A percentile compares a stretch with the other conserved stretches of the same genome.
These are phyloP conservation scores for Russula foetens DNA, from an alignment of 768 basidiomycete genomes.

Conservation along the genomic window DNA sequence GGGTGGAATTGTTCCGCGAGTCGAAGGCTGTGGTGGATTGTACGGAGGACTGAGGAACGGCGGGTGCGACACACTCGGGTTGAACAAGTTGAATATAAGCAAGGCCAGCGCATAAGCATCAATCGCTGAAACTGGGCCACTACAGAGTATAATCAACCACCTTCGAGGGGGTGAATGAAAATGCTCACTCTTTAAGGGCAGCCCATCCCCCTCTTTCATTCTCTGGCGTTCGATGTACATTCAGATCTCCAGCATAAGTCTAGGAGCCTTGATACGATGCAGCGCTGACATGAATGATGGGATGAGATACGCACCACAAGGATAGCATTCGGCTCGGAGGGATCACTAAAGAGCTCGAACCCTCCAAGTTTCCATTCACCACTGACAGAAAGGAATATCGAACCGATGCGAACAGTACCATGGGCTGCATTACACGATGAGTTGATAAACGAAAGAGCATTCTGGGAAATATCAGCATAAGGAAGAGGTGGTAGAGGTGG, in stretches of 20 bases:
- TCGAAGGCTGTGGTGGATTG: constrained; percentile 66
- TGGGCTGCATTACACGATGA: constrained; percentile 76
- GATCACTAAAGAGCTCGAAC: constrained; percentile 82
- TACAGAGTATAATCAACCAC: constrained; percentile 33
- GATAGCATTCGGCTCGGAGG: constrained; percentile 69
- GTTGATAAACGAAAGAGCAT: constrained; percentile 86
- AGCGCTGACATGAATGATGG: constrained; percentile 2
- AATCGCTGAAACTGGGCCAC: constrained; percentile 48
- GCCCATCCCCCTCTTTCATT: constrained; percentile 85
- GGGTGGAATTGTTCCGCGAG: constrained; percentile 68
- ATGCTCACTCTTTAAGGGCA: constrained; percentile 67
- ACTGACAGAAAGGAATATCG: constrained; percentile 85
- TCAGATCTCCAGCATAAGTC: constrained; percentile 62
- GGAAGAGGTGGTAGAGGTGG: background rate
- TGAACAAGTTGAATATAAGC: constrained; percentile 81
- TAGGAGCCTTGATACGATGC: constrained; percentile 27
- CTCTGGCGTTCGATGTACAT: constrained; percentile 68
- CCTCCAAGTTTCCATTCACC: constrained; percentile 98
- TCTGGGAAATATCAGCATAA: constrained; percentile 35
- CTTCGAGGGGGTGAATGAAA: background rate
- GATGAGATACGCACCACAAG: constrained; percentile 59
- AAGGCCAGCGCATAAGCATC: constrained; percentile 89
- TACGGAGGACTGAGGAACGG: constrained; percentile 69
- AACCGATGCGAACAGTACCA: constrained; percentile 63
- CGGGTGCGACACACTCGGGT: constrained; percentile 58